Evolutionary conservation across 805 yeast genomes (phyloP), one percentile per base, ranked within the genome.

Genomic region (Candida piceae): DNA sequence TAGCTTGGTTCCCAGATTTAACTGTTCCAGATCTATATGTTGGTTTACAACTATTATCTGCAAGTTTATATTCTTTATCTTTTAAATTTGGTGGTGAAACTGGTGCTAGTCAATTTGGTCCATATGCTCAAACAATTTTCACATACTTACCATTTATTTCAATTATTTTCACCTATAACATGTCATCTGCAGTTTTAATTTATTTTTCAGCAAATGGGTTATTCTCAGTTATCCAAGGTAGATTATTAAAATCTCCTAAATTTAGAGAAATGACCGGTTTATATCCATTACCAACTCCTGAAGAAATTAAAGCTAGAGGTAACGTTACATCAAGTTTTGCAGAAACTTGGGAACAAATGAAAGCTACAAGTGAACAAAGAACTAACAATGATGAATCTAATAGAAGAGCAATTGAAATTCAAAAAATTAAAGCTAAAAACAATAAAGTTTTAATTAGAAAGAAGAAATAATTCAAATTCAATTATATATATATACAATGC

Each of bases 71-170:
- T 42, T 74, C 84, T 37, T 70, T 76, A 1, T 81, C 90, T 50
- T 78, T 90, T 60, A 76, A 78, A 57, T 64, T 79, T 31, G 97
- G 97, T 42, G 96, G 96, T 48, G 97, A 90, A 58, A 83, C 93
- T 10, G 97, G 96, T 35, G 80, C 84, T 24, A 57, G 39, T 28
- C 59, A 56, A 34, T 58, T 56, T 27, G 44, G 60, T 34, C 52
- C 55, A 10, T 46, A 29, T 13, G 70, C 80, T 76, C 77, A 76
- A 62, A 81, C 78, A 51, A 58, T 83, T 16, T 74, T 90, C 67
- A 76, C 81, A 27, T 68, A 73, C 29, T 60, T 87, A 50, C 97
- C 97, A 12, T 70, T 88, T 46, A 64, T 81, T 21, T 87, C 96
- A 4, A 80, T 90, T 43, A 78, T 89, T n/a, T 77, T 90, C 48